A percentile compares a stretch with the other conserved stretches of the same genome.
Evolutionary conservation across 2,329 filamentous ascomycete species (phyloP).

Genomic region (Diaporthe caulivora): DNA sequence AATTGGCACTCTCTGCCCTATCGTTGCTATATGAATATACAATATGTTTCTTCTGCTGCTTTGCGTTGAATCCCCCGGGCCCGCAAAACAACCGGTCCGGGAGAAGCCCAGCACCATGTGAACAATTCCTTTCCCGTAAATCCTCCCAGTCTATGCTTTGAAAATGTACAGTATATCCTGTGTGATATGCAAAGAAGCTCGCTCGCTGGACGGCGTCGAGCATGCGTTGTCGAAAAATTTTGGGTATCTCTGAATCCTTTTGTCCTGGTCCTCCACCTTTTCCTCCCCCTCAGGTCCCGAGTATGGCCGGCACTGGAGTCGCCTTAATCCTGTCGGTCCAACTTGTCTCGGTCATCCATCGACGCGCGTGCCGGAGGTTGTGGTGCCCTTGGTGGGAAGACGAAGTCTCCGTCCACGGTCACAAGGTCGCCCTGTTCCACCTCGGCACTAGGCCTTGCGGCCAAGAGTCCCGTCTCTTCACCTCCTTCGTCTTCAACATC

Average conservation of each 20-base stretch:
- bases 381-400: constrained; percentile 49
- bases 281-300: background rate
- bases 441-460: constrained; percentile 53
- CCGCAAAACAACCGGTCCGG: background rate
- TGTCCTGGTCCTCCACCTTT: background rate
- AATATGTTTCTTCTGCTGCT: background rate
- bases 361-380: constrained; percentile 17
- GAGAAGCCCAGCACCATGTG: background rate
- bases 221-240: constrained; percentile 22
- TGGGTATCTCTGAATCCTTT: constrained; percentile 32
- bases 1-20: background rate
- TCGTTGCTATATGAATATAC: background rate
- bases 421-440: constrained; percentile 48
- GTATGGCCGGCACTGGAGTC: background rate
- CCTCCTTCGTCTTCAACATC: constrained; percentile 56
- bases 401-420: constrained; percentile 55
- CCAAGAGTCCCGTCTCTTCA: constrained; percentile 62
- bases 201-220: constrained; percentile 24
- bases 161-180: constrained; percentile 34
- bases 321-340: constrained; percentile 38
- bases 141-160: constrained; percentile 27
- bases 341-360: constrained; percentile 38
- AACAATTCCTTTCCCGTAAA: background rate
- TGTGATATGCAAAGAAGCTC: constrained; percentile 29
- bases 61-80: background rate